Evolutionary conservation across 257 asterid species (phyloP), one percentile per base, ranked within the genome.

Genomic region (Petrea volubilis): DNA sequence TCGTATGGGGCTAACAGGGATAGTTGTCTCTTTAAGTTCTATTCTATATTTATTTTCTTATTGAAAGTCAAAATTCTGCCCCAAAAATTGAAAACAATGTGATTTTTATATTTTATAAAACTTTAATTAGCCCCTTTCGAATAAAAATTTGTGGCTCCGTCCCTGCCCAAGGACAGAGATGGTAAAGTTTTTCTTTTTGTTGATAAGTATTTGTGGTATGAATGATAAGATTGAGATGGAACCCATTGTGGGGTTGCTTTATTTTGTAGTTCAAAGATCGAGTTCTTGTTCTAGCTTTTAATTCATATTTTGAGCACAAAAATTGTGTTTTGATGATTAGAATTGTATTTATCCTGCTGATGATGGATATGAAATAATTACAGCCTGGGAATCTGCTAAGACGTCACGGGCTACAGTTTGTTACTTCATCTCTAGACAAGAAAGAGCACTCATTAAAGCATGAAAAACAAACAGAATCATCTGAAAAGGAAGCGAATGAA

Each of bases 371-470:
- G 56, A 31, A 29, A 49, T 72, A 57, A 20, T 55, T 78, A 63
- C 86, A 91, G 97, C 83, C 91, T 21, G 85, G 80, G 41, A 86
- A 78, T 80, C 85, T 86, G 36, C 81, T 88, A 51, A 83, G 86
- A 71, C 15, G 74, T 53, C 87, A 78, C 31, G 78, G 85, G 41
- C 59, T 88, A 44, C 70, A 80, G 11, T 81, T 83, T 28, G 85
- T 91, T 53, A 88, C 95, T 43, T 91, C 97, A 6, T 91, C 97
- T 10, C 25, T 85, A 14, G 92, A 85, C 81, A 91, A 87, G 83
- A 88, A 82, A 84, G 87, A 87, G n/a, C 85, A 74, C 46, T 82
- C 78, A 20, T 6, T 71, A 58, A 85, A 78, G 62, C 78, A 59
- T 60, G 88, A 86, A 27, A 83, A 75, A 53, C 86, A 79, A 72